Evolutionary conservation across 1,139 yeast genomes (phyloP).

Genomic region (Saccharomyces pastorianus): DNA sequence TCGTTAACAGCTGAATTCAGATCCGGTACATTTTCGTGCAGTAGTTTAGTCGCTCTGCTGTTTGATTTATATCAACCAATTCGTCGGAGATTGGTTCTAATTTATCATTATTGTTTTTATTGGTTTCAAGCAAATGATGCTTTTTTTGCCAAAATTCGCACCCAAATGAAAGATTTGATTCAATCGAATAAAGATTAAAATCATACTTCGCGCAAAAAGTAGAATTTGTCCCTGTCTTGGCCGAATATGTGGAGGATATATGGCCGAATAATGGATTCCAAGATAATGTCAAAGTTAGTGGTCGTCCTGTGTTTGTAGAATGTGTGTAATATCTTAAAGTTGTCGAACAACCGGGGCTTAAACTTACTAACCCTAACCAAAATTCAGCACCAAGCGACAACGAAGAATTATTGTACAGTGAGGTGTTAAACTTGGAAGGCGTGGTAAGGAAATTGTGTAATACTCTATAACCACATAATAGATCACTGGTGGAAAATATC

Average conservation of each 20-base stretch:
- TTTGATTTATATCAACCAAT: conserved; percentile 5
- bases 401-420: conserved; percentile 36
- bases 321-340: conserved; percentile 81
- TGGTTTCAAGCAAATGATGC: background rate
- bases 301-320: conserved; percentile 80
- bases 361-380: conserved; percentile 79
- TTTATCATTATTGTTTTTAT: background rate
- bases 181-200: conserved; percentile 84
- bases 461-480: conserved; percentile 74
- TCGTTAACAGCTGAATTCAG: background rate
- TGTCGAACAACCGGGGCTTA: conserved; percentile 80
- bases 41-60: background rate
- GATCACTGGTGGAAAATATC: conserved; percentile 81
- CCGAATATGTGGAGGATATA: conserved; percentile 79
- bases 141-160: conserved; percentile 57
- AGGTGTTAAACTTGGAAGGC: conserved; percentile 33
- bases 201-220: conserved; percentile 82
- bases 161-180: conserved; percentile 79
- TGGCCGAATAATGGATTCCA: conserved; percentile 90
- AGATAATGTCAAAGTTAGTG: conserved; percentile 79
- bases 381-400: conserved; percentile 76
- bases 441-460: conserved; percentile 58
- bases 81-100: background rate
- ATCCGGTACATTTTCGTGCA: background rate
- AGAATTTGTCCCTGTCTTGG: conserved; percentile 66